Evolutionary conservation across 371 early-diverging fungal genomes (phyloP), one percentile per base, ranked within the genome.

Genomic region (Rhizopus stolonifer): DNA sequence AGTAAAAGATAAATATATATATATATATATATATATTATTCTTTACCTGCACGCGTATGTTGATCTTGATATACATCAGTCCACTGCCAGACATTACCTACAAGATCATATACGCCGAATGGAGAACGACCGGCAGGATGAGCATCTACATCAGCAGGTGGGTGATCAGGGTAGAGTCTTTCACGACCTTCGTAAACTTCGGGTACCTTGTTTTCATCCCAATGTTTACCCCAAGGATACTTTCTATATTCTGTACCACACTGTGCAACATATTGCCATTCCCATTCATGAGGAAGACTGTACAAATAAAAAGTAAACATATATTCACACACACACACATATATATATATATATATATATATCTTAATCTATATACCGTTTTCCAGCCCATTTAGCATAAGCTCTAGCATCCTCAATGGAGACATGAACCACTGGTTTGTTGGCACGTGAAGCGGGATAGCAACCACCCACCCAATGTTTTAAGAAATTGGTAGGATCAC

Each of bases 261-360:
- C 51, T 65, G 65, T 43, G 65, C 65, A 3, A 65, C 65, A 17
- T 51, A 65, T 50, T 65, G 65, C 65, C 65, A 65, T 57, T 65
- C 65, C 65, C 65, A 65, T 57, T 65, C 65, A 44, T 65, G 65
- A 46, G 65, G 65, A 39, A 65, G 54, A 46, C 64, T 63, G 32
- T 29, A 15, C 14, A n/a, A n/a, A n/a, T n/a, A n/a, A n/a, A n/a
- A n/a, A n/a, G n/a, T n/a, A n/a, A n/a, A n/a, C n/a, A n/a, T n/a
- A n/a, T n/a, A n/a, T n/a, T n/a, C n/a, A n/a, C n/a, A n/a, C n/a
- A n/a, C n/a, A n/a, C n/a, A n/a, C n/a, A n/a, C n/a, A n/a, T n/a
- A n/a, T n/a, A n/a, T n/a, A n/a, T n/a, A n/a, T n/a, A n/a, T n/a
- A n/a, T n/a, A n/a, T n/a, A n/a, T n/a, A n/a, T n/a, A n/a, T n/a